Base-by-base conservation (phyloP, 805 yeast species). In the Schizosaccharomyces osmophilus region DNA sequence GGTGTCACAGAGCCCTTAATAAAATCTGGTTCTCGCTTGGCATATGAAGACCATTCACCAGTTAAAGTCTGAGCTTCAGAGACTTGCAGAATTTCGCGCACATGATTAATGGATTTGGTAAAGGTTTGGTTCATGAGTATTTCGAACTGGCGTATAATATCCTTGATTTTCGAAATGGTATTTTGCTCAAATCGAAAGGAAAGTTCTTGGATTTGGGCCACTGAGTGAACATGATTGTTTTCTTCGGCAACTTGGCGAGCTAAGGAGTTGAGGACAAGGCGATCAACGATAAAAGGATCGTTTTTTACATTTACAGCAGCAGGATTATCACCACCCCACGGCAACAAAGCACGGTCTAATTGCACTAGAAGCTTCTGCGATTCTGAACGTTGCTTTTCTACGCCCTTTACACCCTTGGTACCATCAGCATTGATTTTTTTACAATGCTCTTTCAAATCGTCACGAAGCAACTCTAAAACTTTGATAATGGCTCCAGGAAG, bases 211-310 rank as follows among this genome's bases (percentile, higher is more conserved):
- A 72, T 69, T 60, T 71, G 68, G 59, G 73, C 68, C 32, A 79
- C 69, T 48, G 76, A 75, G 62, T 76, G 79, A 26, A 75, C 69
- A 63, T 76, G 77, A 29, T 66, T 64, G 66, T 78, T 77, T 66
- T 79, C 82, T 64, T 73, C 73, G 51, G 68, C 68, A 36, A 79
- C 65, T 68, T 79, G 82, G 36, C 66, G 68, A 13, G 70, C 71
- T 4, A 78, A 75, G 58, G 72, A 68, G 55, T 68, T 66, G 32
- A 72, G 62, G 2, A 75, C 69, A 3, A 63, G 55, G 61, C 80
- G 74, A 65, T 74, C 74, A 55, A 73, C 64, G 32, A 78, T 65
- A 64, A 74, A 79, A 5, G 82, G 82, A 64, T 79, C 82, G 61
- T 69, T 71, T n/a, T 36, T 39, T 9, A 19, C 22, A 19, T 22